Evolutionary conservation across 2,329 filamentous ascomycete species (phyloP).

Genomic region (Verticillium isaacii): DNA sequence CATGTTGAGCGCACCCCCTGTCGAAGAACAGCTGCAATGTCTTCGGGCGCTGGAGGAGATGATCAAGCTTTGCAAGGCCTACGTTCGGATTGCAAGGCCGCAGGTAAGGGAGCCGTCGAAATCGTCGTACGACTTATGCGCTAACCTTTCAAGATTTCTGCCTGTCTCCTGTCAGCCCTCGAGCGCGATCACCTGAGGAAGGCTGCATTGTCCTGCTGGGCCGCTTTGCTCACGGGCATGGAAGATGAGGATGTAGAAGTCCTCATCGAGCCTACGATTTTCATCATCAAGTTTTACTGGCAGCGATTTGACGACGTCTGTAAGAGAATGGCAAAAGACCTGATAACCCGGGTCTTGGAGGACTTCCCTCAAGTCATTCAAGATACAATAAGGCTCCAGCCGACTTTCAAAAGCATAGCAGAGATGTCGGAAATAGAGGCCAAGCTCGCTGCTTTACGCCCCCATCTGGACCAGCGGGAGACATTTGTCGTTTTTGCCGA

Average conservation of each 20-base stretch:
- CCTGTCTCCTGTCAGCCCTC: conserved; percentile 84
- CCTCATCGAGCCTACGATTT: conserved; percentile 84
- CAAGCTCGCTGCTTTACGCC: conserved; percentile 61
- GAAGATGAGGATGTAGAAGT: conserved; percentile 74
- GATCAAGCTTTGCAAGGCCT: conserved; percentile 68
- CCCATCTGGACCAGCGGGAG: conserved; percentile 50
- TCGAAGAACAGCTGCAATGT: conserved; percentile 68
- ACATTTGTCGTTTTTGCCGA: conserved; percentile 57
- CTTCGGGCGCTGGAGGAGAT: conserved; percentile 85
- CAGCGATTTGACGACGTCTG: conserved; percentile 55
- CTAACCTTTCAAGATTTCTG: conserved; percentile 63
- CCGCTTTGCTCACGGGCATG: conserved; percentile 68
- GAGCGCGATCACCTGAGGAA: conserved; percentile 70
- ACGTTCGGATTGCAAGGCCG: conserved; percentile 75
- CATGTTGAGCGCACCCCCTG: conserved; percentile 43
- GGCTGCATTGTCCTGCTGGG: conserved; percentile 80
- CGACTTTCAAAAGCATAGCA: conserved; percentile 68
- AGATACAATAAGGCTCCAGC: conserved; percentile 68
- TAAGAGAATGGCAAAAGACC: conserved; percentile 52
- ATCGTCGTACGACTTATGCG: background rate
- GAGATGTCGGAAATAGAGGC: conserved; percentile 64
- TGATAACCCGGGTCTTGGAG: conserved; percentile 63
- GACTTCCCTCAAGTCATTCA: conserved; percentile 56
- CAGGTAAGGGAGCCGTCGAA: conserved; percentile 55
- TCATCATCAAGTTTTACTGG: conserved; percentile 83